Evolutionary conservation across 2,329 filamentous ascomycete genomes (phyloP).

Genomic region (Microdochium paspali): DNA sequence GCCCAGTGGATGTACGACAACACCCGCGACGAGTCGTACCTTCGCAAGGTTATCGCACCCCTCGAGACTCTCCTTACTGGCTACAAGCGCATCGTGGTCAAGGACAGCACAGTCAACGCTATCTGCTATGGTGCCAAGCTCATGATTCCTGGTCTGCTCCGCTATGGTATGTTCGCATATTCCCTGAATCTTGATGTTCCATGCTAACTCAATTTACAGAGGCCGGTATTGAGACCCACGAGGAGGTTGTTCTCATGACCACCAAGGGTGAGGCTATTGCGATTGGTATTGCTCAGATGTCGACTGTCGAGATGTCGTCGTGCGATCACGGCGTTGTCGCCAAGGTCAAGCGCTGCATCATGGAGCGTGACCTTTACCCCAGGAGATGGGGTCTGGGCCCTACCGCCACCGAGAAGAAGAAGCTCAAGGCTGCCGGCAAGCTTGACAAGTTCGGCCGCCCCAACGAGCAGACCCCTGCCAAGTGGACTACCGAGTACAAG

Average conservation of each 20-base stretch:
- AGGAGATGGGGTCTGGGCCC: conserved; percentile 94
- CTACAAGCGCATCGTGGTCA: conserved; percentile 96
- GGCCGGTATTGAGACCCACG: conserved; percentile 82
- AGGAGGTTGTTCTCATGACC: conserved; percentile 96
- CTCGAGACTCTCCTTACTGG: conserved; percentile 84
- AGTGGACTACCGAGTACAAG: conserved; percentile 90
- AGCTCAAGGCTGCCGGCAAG: conserved; percentile 96
- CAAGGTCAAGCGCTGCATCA: conserved; percentile 99
- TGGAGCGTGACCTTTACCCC: conserved; percentile 98
- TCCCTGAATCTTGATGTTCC: conserved; percentile 1
- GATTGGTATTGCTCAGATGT: conserved; percentile 95
- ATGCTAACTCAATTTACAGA: conserved; percentile 41
- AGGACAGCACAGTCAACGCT: conserved; percentile 92
- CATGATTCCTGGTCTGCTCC: conserved; percentile 92
- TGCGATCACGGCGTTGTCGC: conserved; percentile 97
- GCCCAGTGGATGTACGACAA: conserved; percentile 96
- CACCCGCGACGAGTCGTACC: conserved; percentile 85
- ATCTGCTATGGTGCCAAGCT: conserved; percentile 98
- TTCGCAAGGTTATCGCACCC: conserved; percentile 83
- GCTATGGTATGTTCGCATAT: conserved; percentile 58
- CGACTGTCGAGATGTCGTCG: conserved; percentile 89
- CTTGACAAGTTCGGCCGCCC: conserved; percentile 93
- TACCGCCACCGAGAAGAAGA: conserved; percentile 95
- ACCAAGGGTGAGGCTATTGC: conserved; percentile 99
- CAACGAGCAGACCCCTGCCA: conserved; percentile 87